phyloP scores from a whole-genome alignment of 495 filamentous ascomycete genomes.

The Evansstolkia leycettana region DNA sequence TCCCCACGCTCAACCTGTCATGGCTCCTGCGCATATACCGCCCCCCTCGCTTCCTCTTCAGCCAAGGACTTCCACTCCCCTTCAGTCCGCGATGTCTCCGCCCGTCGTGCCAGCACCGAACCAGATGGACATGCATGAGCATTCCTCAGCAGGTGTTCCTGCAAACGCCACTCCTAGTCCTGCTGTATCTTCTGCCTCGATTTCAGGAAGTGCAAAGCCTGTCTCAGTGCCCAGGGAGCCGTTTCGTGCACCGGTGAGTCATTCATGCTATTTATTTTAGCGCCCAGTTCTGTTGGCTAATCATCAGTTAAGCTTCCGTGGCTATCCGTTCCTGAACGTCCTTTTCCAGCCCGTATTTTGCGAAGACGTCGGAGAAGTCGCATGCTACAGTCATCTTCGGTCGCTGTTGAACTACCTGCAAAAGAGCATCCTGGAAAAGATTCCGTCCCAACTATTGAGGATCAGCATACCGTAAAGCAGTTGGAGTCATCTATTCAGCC shows the following conservation, averaged over 20 bases:
- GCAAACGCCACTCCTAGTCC: constrained; percentile 17
- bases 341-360: constrained; percentile 47
- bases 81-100: constrained; percentile 32
- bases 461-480: constrained; percentile 8
- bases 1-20: constrained; percentile 29
- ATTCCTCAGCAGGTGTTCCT: constrained; percentile 16
- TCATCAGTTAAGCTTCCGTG: constrained; percentile 52
- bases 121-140: constrained; percentile 22
- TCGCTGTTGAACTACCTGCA: constrained; percentile 36
- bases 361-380: constrained; percentile 29
- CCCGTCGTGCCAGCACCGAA: constrained; percentile 14
- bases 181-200: constrained; percentile 18
- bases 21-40: constrained; percentile 27
- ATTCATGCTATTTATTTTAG: background rate
- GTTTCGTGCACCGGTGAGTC: constrained; percentile 56
- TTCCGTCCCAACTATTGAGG: constrained; percentile 3
- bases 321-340: constrained; percentile 56
- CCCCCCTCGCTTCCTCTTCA: constrained; percentile 25
- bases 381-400: constrained; percentile 18
- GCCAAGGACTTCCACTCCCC: constrained; percentile 28
- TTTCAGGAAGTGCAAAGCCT: constrained; percentile 14
- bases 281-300: constrained; percentile 2
- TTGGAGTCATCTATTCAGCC: constrained; percentile 19
- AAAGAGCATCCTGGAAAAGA: constrained; percentile 21
- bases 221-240: constrained; percentile 18